Conservation (phyloP, 2,329 filamentous ascomycete species). For the Rhexocercosporidium sp. region DNA sequence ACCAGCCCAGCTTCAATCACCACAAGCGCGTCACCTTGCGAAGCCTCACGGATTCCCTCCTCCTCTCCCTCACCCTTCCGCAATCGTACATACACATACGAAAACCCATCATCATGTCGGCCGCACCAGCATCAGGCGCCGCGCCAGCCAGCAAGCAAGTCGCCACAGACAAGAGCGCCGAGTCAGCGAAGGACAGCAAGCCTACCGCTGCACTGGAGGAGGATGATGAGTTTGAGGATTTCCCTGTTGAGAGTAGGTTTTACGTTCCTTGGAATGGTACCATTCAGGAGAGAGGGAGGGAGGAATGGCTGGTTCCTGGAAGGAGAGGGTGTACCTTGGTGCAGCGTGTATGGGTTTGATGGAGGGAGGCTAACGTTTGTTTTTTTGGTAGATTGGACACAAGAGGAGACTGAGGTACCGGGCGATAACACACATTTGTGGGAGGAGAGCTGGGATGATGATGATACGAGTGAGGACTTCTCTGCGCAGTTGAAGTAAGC, state of each 20-base stretch:
- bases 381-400: conserved; percentile 77
- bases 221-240: conserved; percentile 99
- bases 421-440: conserved; percentile 82
- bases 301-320: background rate
- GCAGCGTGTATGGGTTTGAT: background rate
- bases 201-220: conserved; percentile 77
- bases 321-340: background rate
- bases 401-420: conserved; percentile 88
- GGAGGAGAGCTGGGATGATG: conserved; percentile 99
- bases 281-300: background rate
- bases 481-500: conserved; percentile 89
- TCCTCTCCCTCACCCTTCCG: background rate
- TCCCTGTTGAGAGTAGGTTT: conserved; percentile 85
- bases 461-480: conserved; percentile 96
- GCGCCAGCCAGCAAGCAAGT: conserved; percentile 34
- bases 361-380: conserved; percentile 14
- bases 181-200: conserved; percentile 47
- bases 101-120: conserved; percentile 36
- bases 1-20: background rate
- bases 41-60: background rate
- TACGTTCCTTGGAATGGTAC: background rate
- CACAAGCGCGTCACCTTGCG: conserved; percentile 8
- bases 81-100: background rate
- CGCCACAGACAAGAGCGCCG: conserved; percentile 37
- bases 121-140: conserved; percentile 39